A percentile compares a stretch with the other conserved stretches of the same genome.
Conservation (phyloP, 768 basidiomycete genomes). For the Lepiota venenata region DNA sequence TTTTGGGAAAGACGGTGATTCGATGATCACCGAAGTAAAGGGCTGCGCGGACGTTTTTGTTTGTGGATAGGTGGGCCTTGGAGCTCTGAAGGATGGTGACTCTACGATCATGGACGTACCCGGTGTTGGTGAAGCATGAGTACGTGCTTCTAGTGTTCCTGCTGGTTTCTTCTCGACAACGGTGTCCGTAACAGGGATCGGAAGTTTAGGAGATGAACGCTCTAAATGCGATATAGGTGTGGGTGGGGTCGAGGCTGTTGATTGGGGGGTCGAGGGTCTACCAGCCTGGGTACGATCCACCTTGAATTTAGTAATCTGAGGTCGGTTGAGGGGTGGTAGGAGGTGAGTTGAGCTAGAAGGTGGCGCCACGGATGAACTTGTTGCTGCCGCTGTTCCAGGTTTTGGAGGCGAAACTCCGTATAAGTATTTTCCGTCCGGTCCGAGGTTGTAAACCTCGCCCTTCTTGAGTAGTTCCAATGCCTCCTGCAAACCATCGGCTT, state of each 20-base stretch:
- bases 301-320: conserved; percentile 50
- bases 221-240: conserved; percentile 7
- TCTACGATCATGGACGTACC: conserved; percentile 18
- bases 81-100: conserved; percentile 18
- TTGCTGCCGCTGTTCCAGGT: background rate
- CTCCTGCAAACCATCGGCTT: conserved; percentile 46
- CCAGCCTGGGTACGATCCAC: conserved; percentile 32
- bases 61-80: conserved; percentile 1
- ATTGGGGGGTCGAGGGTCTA: conserved; percentile 16
- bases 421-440: conserved; percentile 38
- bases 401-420: conserved; percentile 21
- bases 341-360: background rate
- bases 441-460: conserved; percentile 51
- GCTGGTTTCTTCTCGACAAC: conserved; percentile 6
- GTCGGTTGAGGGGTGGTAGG: conserved; percentile 29
- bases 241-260: conserved; percentile 1
- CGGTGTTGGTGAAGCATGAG: conserved; percentile 11
- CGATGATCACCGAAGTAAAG: background rate
- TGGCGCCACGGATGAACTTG: background rate
- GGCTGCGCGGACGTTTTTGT: conserved; percentile 1
- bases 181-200: conserved; percentile 4
- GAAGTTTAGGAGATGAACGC: conserved; percentile 33
- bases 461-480: conserved; percentile 47
- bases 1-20: conserved; percentile 12
- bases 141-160: background rate